Conservation (phyloP, 768 basidiomycete genomes). For the Boletus sensibilis region DNA sequence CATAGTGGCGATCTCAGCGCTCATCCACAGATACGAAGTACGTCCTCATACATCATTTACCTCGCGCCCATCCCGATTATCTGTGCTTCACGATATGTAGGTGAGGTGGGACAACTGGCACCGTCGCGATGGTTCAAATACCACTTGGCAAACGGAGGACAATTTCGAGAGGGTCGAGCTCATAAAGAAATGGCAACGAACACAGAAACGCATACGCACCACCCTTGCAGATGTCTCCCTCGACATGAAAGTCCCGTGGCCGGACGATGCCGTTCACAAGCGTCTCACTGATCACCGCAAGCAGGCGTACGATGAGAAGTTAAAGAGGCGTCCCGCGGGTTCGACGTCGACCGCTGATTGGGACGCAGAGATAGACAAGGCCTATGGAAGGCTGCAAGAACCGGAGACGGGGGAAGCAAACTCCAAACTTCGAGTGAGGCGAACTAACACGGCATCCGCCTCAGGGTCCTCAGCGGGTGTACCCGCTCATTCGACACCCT, state of each 20-base stretch:
- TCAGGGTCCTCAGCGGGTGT: conserved; percentile 7
- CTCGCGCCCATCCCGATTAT: not conserved
- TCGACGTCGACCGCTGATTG: conserved; percentile 17
- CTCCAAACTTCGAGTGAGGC: conserved; percentile 23
- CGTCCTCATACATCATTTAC: conserved; percentile 1
- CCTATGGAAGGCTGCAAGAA: conserved; percentile 21
- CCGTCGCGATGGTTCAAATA: conserved; percentile 51
- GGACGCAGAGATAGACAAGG: conserved; percentile 29
- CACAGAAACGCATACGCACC: conserved; percentile 32
- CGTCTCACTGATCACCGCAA: conserved; percentile 41
- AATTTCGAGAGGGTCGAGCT: conserved; percentile 17
- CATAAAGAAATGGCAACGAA: conserved; percentile 35
- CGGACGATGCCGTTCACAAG: conserved; percentile 44
- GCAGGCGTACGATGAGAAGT: conserved; percentile 49
- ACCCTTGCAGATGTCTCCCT: conserved; percentile 31
- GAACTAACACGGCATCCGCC: conserved; percentile 7
- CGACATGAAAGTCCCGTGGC: conserved; percentile 40
- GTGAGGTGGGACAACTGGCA: conserved; percentile 54
- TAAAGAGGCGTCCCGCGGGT: conserved; percentile 13
- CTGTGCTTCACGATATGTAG: conserved; percentile 29
- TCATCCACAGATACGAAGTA: conserved; percentile 32
- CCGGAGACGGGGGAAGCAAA: conserved; percentile 26
- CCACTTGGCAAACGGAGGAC: conserved; percentile 47
- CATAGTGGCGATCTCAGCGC: not conserved
- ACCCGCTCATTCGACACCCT: conserved; percentile 4